Percentiles rank a stretch among this genome's conserved stretches.
These are phyloP conservation scores for Amauroascus verrucosus DNA, from an alignment of 2,329 filamentous ascomycete genomes.

Conservation along the genomic window DNA sequence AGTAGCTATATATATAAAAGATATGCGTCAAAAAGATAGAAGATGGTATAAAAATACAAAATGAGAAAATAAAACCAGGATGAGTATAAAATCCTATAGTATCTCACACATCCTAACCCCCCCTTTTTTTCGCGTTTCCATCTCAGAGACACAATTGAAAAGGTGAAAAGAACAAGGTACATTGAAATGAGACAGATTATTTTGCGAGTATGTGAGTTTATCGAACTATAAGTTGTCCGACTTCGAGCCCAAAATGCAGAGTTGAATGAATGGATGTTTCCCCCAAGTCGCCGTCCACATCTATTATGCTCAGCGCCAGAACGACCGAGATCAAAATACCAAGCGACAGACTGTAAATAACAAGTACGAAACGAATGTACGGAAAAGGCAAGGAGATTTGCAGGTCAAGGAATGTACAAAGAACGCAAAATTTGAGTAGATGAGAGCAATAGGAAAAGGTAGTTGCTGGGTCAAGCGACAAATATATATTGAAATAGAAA, in stretches of 20 bases:
- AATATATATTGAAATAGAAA: not conserved
- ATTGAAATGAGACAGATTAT: not conserved
- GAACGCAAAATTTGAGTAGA: not conserved
- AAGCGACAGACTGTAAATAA: conserved; percentile 15
- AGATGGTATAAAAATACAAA: not conserved
- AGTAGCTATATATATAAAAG: not conserved
- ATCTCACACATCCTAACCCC: conserved; percentile 1
- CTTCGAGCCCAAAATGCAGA: not conserved
- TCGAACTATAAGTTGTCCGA: too few species aligned
- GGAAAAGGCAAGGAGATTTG: conserved; percentile 10
- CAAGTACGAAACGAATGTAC: not conserved
- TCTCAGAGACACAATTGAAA: not conserved
- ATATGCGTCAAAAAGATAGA: not conserved
- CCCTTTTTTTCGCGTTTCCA: conserved; percentile 1
- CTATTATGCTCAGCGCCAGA: conserved; percentile 11
- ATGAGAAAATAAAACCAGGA: not conserved
- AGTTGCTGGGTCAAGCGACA: conserved; percentile 6
- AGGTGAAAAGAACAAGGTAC: not conserved
- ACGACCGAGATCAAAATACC: conserved; percentile 8
- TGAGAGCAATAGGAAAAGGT: not conserved
- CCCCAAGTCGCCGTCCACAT: conserved; percentile 9
- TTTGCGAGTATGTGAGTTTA: not conserved
- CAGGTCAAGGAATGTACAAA: conserved; percentile 8
- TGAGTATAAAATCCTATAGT: conserved; percentile 1
- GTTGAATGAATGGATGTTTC: conserved; percentile 3